These are phyloP conservation scores for Hypomontagnella monticulosa DNA, from an alignment of 495 filamentous ascomycete species.

Conservation along the genomic window DNA sequence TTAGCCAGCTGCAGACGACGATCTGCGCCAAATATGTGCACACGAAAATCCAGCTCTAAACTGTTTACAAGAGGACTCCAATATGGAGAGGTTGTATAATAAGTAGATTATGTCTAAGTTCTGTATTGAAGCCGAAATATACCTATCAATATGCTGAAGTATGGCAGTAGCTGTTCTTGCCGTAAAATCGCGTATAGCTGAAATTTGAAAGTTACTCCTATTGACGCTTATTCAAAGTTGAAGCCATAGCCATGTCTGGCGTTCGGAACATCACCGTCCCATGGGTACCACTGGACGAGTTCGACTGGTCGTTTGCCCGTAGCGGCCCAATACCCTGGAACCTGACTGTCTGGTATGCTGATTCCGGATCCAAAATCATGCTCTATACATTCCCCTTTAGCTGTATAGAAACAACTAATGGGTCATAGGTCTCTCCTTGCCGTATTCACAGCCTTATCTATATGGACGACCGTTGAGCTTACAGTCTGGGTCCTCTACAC, in stretches of 20 bases:
- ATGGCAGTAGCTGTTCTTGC: too few relatives aligned
- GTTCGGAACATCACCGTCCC: constrained; percentile 30
- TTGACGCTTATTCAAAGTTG: neutral
- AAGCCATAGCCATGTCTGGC: constrained; percentile 19
- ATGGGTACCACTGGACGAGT: constrained; percentile 33
- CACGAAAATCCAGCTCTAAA: too few relatives aligned
- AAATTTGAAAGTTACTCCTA: too few relatives aligned
- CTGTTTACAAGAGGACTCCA: too few relatives aligned
- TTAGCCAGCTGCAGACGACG: too few relatives aligned
- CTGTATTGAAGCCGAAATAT: too few relatives aligned
- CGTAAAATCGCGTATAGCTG: too few relatives aligned
- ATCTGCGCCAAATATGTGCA: too few relatives aligned
- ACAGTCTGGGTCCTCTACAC: constrained; percentile 50
- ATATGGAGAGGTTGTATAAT: too few relatives aligned
- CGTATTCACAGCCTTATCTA: constrained; percentile 49
- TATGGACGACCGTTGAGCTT: constrained; percentile 58
- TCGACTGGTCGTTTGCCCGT: constrained; percentile 33
- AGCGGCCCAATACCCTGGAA: constrained; percentile 30
- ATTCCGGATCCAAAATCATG: neutral
- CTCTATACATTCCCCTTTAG: neutral
- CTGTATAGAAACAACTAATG: neutral
- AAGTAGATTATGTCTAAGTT: too few relatives aligned
- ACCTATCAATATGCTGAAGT: too few relatives aligned
- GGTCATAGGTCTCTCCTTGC: constrained; percentile 43
- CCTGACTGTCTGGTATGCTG: constrained; percentile 27